A percentile compares a stretch with the other conserved stretches of the same genome.
Conservation (phyloP, 2,329 filamentous ascomycete genomes). For the Pyrenochaeta sp. region DNA sequence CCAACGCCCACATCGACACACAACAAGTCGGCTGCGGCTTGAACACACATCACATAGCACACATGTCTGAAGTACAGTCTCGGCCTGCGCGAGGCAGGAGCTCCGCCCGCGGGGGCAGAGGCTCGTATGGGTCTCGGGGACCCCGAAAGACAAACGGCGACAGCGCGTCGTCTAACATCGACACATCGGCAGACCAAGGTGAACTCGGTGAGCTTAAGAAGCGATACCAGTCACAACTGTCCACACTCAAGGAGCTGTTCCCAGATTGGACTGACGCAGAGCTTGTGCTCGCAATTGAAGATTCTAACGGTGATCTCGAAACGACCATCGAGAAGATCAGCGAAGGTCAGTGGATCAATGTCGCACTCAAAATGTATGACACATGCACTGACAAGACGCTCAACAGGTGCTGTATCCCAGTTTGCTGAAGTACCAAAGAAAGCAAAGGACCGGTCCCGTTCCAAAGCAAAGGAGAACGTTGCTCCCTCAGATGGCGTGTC, state of each 20-base stretch:
- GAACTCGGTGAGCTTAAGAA: constrained; percentile 93
- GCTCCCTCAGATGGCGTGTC: constrained; percentile 60
- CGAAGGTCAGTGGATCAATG: constrained; percentile 67
- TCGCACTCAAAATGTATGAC: neutral
- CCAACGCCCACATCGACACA: constrained; percentile 31
- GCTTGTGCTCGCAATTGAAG: constrained; percentile 89
- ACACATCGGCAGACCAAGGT: constrained; percentile 79
- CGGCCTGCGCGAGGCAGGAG: constrained; percentile 90
- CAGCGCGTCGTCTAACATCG: constrained; percentile 66
- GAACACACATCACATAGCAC: constrained; percentile 54
- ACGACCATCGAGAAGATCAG: constrained; percentile 79
- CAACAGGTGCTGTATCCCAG: constrained; percentile 76
- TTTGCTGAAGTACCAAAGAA: constrained; percentile 80
- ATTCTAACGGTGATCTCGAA: constrained; percentile 79
- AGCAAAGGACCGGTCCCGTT: constrained; percentile 76
- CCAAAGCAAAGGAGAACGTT: constrained; percentile 73
- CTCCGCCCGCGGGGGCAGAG: constrained; percentile 85
- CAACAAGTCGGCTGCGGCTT: constrained; percentile 33
- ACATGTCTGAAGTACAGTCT: constrained; percentile 94
- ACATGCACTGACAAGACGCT: constrained; percentile 15
- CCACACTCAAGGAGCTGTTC: constrained; percentile 90
- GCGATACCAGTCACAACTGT: constrained; percentile 81
- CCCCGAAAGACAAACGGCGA: constrained; percentile 73
- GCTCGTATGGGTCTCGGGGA: constrained; percentile 67
- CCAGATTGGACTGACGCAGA: constrained; percentile 95